Evolutionary conservation across 768 basidiomycete genomes (phyloP).

Genomic region (Termitomyces sp.): DNA sequence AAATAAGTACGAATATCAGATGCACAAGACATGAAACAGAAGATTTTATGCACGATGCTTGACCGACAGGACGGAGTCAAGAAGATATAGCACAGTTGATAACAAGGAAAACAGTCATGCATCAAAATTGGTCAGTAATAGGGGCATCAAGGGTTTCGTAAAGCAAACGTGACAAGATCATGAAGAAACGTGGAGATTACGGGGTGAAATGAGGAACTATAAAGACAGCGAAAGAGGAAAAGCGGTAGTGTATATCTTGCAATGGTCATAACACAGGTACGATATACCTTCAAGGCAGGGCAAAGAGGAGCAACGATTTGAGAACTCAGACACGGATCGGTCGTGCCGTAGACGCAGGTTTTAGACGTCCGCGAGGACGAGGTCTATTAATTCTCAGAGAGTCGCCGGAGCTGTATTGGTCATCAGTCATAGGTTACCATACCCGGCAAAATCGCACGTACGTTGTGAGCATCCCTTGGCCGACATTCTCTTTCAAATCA

Average conservation of each 20-base stretch:
- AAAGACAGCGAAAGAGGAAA: neutral
- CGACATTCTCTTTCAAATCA: slow-evolving; percentile 54
- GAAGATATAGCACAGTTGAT: slow-evolving; percentile 7
- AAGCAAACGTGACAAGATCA: slow-evolving; percentile 7
- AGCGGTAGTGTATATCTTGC: slow-evolving; percentile 5
- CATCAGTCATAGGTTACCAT: neutral
- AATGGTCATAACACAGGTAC: slow-evolving; percentile 11
- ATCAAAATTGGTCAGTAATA: slow-evolving; percentile 1
- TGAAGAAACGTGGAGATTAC: slow-evolving; percentile 8
- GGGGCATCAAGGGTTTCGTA: slow-evolving; percentile 6
- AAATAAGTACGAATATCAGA: slow-evolving; percentile 7
- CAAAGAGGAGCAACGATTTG: neutral
- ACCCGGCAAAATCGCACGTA: slow-evolving; percentile 31
- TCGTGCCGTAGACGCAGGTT: slow-evolving; percentile 33
- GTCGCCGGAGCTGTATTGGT: slow-evolving; percentile 35
- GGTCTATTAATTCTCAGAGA: slow-evolving; percentile 44
- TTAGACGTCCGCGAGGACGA: slow-evolving; percentile 43
- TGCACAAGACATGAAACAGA: slow-evolving; percentile 6
- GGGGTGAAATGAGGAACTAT: neutral
- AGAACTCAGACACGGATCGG: slow-evolving; percentile 28
- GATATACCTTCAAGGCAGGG: neutral
- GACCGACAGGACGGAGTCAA: slow-evolving; percentile 1
- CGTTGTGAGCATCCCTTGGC: slow-evolving; percentile 44
- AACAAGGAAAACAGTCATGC: slow-evolving; percentile 8
- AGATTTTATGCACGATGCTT: slow-evolving; percentile 8